Base-by-base conservation (phyloP, 73 alveolate species). In the Paramecium pentaurelia region DNA sequence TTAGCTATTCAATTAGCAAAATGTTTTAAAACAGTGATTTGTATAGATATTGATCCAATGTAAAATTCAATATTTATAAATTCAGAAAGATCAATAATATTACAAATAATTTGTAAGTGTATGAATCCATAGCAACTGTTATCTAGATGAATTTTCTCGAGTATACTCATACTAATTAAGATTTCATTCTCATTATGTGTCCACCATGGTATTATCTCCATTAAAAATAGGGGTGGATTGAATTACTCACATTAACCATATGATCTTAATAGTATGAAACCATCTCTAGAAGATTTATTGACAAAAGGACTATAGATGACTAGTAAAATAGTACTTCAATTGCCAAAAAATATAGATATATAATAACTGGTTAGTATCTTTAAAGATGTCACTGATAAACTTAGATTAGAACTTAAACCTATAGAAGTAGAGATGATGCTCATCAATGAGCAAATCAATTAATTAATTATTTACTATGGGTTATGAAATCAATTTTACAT, bases 401-500 rank as follows among this genome's bases (percentile, higher is more conserved):
- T 73, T 12, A 22, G 91, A 25, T 80, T 45, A 80, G 91, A 40
- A 45, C 34, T 34, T 7, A 80, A 42, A 64, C 64, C 47, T 16
- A 80, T 80, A 28, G 91, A 80, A 80, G 34, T 80, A 20, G 91
- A 80, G 34, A 18, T 32, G 75, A 20, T 80, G 47, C 58, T 80
- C 49, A 80, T 80, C 30, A 80, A 80, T 36, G 91, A 80, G 47
- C 73, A 40, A 9, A 28, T 80, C 8, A 80, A 80, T 80, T 80
- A 80, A 47, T 80, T 80, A 42, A 80, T 80, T 80, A 80, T 80
- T 27, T 80, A 80, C 91, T 80, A 80, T 80, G 87, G 87, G 87
- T 73, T 73, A 37, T 73, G 87, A 73, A 8, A 54, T 54, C 70
- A 54, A 54, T 54, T 54, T 54, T 54, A 54, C 12, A 54, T 54